Evolutionary conservation across 305 asterid species (phyloP), one percentile per base, ranked within the genome.

Genomic region (Striga hermonthica): DNA sequence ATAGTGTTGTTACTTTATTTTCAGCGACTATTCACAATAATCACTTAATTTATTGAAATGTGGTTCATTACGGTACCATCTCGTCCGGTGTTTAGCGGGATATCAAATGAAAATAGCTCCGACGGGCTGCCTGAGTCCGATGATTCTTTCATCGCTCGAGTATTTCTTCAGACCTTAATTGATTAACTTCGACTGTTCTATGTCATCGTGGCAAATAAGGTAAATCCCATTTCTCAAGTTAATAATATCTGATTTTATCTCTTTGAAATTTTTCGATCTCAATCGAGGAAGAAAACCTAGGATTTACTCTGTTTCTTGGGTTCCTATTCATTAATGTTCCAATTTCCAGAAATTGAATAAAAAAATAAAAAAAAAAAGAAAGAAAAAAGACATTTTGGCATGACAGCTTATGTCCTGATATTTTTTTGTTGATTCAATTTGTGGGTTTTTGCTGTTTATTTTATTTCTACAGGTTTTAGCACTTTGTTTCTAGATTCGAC

Each of bases 161-260:
- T 4, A 31, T 43, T 43, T 37, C 38, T 15, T 47, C 64, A 50
- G 58, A 22, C 3, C 56, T 45, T 54, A 47, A 47, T 47, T 47
- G n/a, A 2, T 10, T 55, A 10, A 57, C 10, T 49, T 39, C 38
- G 59, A 11, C 39, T 38, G 41, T 50, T 35, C 54, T 14, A 8
- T 62, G 9, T 16, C 57, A 8, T 28, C 28, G 58, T 43, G 60
- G 62, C 45, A 67, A 40, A 9, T 6, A 5, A 77, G 81, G 73
- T 77, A 50, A 48, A 43, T 40, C 34, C 64, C 0, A 54, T 57
- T 12, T 11, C 66, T 40, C 7, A 40, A 49, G 22, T 71, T 10
- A 15, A 49, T 50, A 10, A 14, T 62, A 64, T 64, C 59, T 50
- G 60, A 53, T 57, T 69, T 9, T 13, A 4, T 69, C 11, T 37